These are phyloP conservation scores for Ogataea naganishii DNA, from an alignment of 805 yeast species.

Conservation along the genomic window DNA sequence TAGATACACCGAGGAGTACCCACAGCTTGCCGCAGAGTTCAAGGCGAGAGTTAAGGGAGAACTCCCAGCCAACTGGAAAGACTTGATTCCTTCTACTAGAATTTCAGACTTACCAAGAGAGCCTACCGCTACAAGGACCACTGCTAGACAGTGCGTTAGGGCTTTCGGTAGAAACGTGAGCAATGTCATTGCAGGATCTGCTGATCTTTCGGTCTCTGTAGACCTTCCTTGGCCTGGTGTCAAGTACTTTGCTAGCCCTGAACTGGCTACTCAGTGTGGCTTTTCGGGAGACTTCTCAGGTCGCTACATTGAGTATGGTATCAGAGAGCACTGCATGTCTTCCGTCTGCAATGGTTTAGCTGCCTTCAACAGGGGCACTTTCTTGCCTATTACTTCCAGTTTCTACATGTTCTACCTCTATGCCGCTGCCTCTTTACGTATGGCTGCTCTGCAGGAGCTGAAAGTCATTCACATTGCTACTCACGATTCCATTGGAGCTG, in stretches of 20 bases:
- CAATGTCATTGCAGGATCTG: slow-evolving; percentile 26
- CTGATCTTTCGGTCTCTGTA: slow-evolving; percentile 26
- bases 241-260: slow-evolving; percentile 24
- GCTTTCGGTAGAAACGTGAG: slow-evolving; percentile 18
- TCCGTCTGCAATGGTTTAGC: slow-evolving; percentile 24
- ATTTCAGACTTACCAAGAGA: slow-evolving; percentile 6
- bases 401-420: slow-evolving; percentile 31
- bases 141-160: slow-evolving; percentile 20
- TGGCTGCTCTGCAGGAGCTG: slow-evolving; percentile 37
- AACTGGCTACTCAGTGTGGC: slow-evolving; percentile 14
- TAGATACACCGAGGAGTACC: slow-evolving; percentile 14
- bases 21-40: slow-evolving; percentile 21
- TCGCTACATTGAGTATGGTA: slow-evolving; percentile 24
- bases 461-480: slow-evolving; percentile 45
- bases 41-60: slow-evolving; percentile 18
- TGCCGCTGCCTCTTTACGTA: slow-evolving; percentile 44
- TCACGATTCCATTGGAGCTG: slow-evolving; percentile 49
- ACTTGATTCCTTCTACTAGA: slow-evolving; percentile 11
- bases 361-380: slow-evolving; percentile 24
- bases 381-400: slow-evolving; percentile 24
- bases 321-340: slow-evolving; percentile 27
- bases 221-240: slow-evolving; percentile 22
- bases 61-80: slow-evolving; percentile 19
- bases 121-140: slow-evolving; percentile 19
- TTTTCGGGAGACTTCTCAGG: slow-evolving; percentile 22